Conservation (phyloP, 2,329 filamentous ascomycete species). For the Aureobasidium subglaciale region DNA sequence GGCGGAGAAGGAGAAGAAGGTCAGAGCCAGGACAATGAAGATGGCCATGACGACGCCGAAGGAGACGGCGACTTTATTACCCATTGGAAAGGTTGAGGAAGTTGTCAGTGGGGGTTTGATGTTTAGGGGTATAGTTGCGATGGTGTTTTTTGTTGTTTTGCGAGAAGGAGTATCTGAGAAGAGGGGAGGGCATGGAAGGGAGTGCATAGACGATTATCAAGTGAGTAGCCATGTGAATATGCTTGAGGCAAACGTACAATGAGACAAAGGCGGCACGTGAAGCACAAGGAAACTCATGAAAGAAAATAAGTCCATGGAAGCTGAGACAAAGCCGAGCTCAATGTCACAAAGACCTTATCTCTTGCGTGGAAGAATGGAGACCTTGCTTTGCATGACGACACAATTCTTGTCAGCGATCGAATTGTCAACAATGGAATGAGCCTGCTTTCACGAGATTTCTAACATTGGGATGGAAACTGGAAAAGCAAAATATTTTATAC, state of each 20-base stretch:
- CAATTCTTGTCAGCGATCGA: no score
- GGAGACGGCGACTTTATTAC: neutral
- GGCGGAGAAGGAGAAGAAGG: neutral
- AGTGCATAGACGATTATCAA: neutral
- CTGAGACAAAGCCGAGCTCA: no score
- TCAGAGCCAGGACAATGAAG: conserved; percentile 15
- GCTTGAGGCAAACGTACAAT: neutral
- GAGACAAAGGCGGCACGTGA: neutral
- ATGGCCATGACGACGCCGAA: neutral
- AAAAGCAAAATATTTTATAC: no score
- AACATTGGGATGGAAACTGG: no score
- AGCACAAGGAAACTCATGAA: neutral
- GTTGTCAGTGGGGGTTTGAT: neutral
- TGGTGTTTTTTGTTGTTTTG: neutral
- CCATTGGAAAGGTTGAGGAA: neutral
- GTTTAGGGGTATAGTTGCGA: neutral
- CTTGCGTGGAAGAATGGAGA: neutral
- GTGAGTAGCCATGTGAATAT: neutral
- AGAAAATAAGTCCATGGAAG: no score
- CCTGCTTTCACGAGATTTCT: no score
- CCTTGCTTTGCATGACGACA: no score
- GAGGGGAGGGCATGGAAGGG: neutral
- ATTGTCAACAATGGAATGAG: no score
- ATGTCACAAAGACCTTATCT: neutral
- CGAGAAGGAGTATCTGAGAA: neutral